Evolutionary conservation across 805 yeast species (phyloP).

Genomic region (Scheffersomyces spartinae): DNA sequence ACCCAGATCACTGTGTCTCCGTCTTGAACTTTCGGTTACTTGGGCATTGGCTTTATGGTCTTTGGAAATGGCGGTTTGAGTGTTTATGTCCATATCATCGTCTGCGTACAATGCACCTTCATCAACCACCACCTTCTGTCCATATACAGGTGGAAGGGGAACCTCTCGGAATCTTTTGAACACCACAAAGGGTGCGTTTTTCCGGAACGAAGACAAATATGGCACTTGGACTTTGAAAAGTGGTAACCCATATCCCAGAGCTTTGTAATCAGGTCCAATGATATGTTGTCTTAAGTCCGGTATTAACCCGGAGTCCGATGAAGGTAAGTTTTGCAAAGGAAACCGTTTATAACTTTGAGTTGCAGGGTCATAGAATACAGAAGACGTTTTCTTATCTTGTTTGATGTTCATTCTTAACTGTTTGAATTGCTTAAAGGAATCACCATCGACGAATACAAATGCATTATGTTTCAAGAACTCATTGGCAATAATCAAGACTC

Average conservation of each 20-base stretch:
- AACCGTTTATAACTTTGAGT: too few relatives aligned
- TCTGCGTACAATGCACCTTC: too few relatives aligned
- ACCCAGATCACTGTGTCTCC: too few relatives aligned
- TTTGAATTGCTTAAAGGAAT: constrained; percentile 18
- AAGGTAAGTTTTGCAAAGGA: too few relatives aligned
- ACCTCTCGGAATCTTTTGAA: constrained; percentile 20
- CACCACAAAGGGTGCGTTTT: constrained; percentile 21
- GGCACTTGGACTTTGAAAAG: constrained; percentile 20
- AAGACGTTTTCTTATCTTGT: constrained; percentile 11
- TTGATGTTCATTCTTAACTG: constrained; percentile 11
- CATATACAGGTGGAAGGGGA: constrained; percentile 12
- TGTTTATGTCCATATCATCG: too few relatives aligned
- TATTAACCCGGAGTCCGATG: too few relatives aligned
- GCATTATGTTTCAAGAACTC: constrained; percentile 19
- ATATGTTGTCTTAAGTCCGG: constrained; percentile 21
- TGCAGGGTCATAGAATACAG: too few relatives aligned
- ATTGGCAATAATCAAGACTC: constrained; percentile 18
- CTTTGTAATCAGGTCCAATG: constrained; percentile 19
- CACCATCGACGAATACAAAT: constrained; percentile 19
- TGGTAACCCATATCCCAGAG: constrained; percentile 25
- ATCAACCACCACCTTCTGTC: constrained; percentile 8
- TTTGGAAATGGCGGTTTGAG: too few relatives aligned
- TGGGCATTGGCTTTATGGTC: too few relatives aligned
- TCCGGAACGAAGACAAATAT: constrained; percentile 23
- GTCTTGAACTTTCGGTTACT: too few relatives aligned